Evolutionary conservation across 2,329 filamentous ascomycete species (phyloP), one percentile per base, ranked within the genome.

Genomic region (Phialophora verrucosa): DNA sequence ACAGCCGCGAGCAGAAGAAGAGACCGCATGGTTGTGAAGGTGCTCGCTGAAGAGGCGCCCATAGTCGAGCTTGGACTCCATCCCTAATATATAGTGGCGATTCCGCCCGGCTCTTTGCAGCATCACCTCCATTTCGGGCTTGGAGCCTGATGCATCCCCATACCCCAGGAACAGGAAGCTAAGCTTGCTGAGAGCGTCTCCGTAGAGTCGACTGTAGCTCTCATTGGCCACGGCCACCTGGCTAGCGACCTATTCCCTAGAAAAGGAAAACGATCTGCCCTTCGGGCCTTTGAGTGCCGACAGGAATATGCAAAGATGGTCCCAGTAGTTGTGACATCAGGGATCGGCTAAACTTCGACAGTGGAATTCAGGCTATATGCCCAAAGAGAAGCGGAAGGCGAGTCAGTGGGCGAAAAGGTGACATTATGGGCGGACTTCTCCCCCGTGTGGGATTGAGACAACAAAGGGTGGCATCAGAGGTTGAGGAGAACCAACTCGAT

Each of bases 311-410:
- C 61, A 67, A 59, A 62, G 17, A 59, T 32, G 53, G 49, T 29
- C 32, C 65, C 57, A 47, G 44, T 25, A 49, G 44, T 38, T 38
- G 60, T 58, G 47, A 57, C 50, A 44, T 64, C 42, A 59, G 59
- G 47, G 17, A 50, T 64, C 62, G 65, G 65, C 57, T 67, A 67
- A 67, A 67, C 62, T 62, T 58, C 62, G 44, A 38, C 12, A 35
- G 8, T 44, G 31, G 57, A 61, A 64, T 67, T 67, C 65, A 67
- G 65, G 47, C 65, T 67, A 63, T 63, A 64, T 62, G 27, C 25
- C 23, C 29, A 44, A 35, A 38, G 20, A 29, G 25, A 44, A 31
- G 44, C 29, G 31, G 25, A 49, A 31, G 53, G 10, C 32, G 32
- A 50, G 32, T 44, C 38, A 3, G 17, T 44, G 32, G 49, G 10